Conservation (phyloP, 257 asterid species). For the Nyctanthes arbortristis region DNA sequence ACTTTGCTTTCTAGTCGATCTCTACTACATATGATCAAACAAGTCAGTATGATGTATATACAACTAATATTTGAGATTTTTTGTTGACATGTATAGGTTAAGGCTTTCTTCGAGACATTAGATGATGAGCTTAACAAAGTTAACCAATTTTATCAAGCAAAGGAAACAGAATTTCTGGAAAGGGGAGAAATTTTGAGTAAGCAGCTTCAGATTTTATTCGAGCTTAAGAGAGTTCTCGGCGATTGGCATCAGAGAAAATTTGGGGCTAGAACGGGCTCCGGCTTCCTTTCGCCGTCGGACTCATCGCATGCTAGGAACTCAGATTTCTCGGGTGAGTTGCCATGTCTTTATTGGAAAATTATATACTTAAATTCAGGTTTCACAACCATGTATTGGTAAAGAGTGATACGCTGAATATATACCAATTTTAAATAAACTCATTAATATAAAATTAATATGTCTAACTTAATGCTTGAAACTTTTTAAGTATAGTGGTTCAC, state of each 20-base stretch:
- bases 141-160: slow-evolving; percentile 63
- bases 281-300: slow-evolving; percentile 32
- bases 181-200: slow-evolving; percentile 71
- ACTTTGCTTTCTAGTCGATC: background rate
- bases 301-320: slow-evolving; percentile 44
- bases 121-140: slow-evolving; percentile 82
- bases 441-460: too few relatives aligned
- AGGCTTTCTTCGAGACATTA: slow-evolving; percentile 58
- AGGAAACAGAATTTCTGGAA: slow-evolving; percentile 75
- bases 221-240: slow-evolving; percentile 57
- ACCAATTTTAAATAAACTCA: too few relatives aligned
- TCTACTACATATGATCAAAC: background rate
- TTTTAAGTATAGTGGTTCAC: background rate
- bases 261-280: slow-evolving; percentile 24
- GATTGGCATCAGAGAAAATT: slow-evolving; percentile 53
- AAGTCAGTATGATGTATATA: too few relatives aligned
- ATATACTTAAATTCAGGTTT: too few relatives aligned
- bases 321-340: slow-evolving; percentile 63
- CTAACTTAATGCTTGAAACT: too few relatives aligned
- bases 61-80: background rate
- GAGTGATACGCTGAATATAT: too few relatives aligned
- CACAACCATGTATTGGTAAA: too few relatives aligned
- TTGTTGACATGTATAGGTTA: slow-evolving; percentile 47
- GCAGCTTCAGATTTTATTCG: slow-evolving; percentile 72
- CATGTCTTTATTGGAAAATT: background rate